Percentiles rank a stretch among this genome's conserved stretches.
phyloP scores from a whole-genome alignment of 768 basidiomycete species.

The Calocybe cyanea region DNA sequence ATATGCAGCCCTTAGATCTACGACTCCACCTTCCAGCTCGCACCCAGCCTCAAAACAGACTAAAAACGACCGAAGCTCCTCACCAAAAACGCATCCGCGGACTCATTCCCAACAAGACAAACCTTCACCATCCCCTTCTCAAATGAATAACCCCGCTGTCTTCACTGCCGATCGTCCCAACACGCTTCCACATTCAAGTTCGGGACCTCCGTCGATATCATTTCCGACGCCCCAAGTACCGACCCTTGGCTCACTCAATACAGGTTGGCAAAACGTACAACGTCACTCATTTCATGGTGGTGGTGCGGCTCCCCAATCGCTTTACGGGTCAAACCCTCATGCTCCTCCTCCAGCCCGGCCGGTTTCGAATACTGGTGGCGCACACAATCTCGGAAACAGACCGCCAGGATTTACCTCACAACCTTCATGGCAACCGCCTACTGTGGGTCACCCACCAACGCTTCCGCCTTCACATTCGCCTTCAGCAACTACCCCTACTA shows the following conservation, averaged over 20 bases:
- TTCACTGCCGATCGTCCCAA: slow-evolving; percentile 32
- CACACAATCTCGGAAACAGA: not conserved
- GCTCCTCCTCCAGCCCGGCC: not conserved
- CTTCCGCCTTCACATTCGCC: slow-evolving; percentile 1
- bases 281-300: slow-evolving; percentile 1
- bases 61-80: slow-evolving; percentile 16
- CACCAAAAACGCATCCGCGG: slow-evolving; percentile 18
- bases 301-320: not conserved
- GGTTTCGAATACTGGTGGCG: not conserved
- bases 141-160: slow-evolving; percentile 36
- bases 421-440: slow-evolving; percentile 1
- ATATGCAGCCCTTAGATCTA: slow-evolving; percentile 4
- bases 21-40: slow-evolving; percentile 8
- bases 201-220: not conserved
- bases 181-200: slow-evolving; percentile 12
- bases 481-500: not conserved
- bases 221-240: slow-evolving; percentile 11
- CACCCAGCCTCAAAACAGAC: slow-evolving; percentile 17
- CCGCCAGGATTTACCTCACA: slow-evolving; percentile 1
- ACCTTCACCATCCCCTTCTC: slow-evolving; percentile 39
- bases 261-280: slow-evolving; percentile 8
- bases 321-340: slow-evolving; percentile 2
- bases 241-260: slow-evolving; percentile 7
- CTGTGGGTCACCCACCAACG: slow-evolving; percentile 1
- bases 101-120: slow-evolving; percentile 30